Evolutionary conservation across 2,329 filamentous ascomycete genomes (phyloP).

Genomic region (Verticillium zaregamsianum): DNA sequence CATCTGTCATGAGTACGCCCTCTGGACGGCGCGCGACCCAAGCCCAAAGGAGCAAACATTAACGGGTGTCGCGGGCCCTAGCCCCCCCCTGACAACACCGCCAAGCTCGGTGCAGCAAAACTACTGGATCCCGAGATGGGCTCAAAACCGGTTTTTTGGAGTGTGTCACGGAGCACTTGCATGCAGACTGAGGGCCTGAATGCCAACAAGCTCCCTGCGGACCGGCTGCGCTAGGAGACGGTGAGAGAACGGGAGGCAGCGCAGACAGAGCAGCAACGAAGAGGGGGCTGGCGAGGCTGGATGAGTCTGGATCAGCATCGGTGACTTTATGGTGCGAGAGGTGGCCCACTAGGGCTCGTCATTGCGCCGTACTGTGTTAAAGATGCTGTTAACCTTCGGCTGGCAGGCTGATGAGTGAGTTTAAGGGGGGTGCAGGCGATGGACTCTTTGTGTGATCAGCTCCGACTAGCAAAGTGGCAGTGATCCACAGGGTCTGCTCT

Average conservation of each 20-base stretch:
- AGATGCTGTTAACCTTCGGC: neutral
- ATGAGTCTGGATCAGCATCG: neutral
- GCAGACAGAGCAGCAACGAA: neutral
- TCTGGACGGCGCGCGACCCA: neutral
- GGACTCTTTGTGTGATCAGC: neutral
- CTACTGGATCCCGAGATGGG: slow-evolving; percentile 7
- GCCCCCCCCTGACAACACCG: neutral
- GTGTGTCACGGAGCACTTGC: slow-evolving; percentile 11
- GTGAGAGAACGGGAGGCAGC: slow-evolving; percentile 4
- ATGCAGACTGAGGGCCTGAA: slow-evolving; percentile 11
- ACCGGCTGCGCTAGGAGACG: slow-evolving; percentile 8
- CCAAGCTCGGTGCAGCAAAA: slow-evolving; percentile 9
- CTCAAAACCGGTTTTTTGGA: slow-evolving; percentile 11
- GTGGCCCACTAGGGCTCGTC: neutral
- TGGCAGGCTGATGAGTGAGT: neutral
- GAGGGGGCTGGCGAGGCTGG: neutral
- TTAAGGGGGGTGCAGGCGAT: neutral
- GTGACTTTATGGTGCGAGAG: neutral
- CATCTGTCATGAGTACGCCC: neutral
- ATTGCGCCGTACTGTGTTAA: neutral
- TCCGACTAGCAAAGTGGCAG: too few species aligned
- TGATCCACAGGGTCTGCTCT: too few species aligned
- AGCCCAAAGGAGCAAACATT: neutral
- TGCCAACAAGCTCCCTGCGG: slow-evolving; percentile 7
- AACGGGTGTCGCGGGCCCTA: neutral